Conservation (phyloP, 2,329 filamentous ascomycete genomes). For the Chaetothyriales sp. region DNA sequence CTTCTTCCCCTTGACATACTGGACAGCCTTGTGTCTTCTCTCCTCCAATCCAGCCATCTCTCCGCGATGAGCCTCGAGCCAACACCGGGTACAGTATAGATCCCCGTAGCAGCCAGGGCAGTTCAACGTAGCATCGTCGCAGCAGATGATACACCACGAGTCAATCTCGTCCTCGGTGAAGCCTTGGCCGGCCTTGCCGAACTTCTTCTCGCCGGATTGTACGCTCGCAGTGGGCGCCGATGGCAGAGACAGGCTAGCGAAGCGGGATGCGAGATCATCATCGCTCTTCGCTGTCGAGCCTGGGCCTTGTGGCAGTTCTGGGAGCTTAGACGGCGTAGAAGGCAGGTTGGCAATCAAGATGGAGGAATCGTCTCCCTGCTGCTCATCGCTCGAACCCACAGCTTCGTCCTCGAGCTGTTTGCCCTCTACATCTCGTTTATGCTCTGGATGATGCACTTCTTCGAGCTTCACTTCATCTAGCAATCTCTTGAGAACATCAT, state of each 20-base stretch:
- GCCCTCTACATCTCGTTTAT: conserved; percentile 1
- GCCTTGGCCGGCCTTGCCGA: conserved; percentile 23
- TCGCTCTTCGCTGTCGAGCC: conserved; percentile 6
- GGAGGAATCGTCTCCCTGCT: neutral
- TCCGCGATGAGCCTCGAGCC: conserved; percentile 64
- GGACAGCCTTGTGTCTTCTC: conserved; percentile 50
- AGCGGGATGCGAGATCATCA: conserved; percentile 14
- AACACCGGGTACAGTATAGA: conserved; percentile 63
- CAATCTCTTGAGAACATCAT: conserved; percentile 19
- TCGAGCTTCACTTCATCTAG: conserved; percentile 19
- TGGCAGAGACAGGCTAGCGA: conserved; percentile 15
- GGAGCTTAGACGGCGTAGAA: conserved; percentile 11
- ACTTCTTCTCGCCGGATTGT: conserved; percentile 13
- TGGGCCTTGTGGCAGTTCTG: conserved; percentile 2
- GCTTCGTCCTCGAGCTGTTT: conserved; percentile 4
- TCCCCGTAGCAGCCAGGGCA: conserved; percentile 59
- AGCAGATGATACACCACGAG: conserved; percentile 69
- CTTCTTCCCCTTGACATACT: conserved; percentile 28
- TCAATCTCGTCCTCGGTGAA: conserved; percentile 55
- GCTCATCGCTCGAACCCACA: neutral
- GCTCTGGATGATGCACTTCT: conserved; percentile 1
- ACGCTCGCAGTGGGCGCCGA: conserved; percentile 16
- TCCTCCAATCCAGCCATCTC: conserved; percentile 56
- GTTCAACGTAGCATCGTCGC: conserved; percentile 57
- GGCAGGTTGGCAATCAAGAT: conserved; percentile 7